Evolutionary conservation across 345 rosid species (phyloP).

Genomic region (Brassica incana): DNA sequence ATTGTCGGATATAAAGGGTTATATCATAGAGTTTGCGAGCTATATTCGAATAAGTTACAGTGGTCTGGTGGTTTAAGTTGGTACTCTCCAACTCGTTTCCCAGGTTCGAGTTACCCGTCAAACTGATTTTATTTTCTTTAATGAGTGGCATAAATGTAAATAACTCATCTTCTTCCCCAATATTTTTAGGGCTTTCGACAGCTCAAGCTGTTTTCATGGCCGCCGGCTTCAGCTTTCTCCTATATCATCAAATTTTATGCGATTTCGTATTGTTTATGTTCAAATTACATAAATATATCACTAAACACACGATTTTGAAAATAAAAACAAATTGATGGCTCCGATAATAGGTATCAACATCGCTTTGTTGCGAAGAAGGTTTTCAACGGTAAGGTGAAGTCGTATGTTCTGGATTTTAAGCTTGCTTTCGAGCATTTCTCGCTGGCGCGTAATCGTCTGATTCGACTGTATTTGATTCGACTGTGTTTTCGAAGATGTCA

Average conservation of each 20-base stretch:
- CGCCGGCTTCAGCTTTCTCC: not conserved
- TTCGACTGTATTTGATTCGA: no score
- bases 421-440: no score
- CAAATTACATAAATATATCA: no score
- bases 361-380: no score
- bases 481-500: not conserved
- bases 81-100: not conserved
- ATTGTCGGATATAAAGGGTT: not conserved
- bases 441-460: no score
- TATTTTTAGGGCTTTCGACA: not conserved
- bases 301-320: not conserved
- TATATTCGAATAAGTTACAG: no score
- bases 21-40: not conserved
- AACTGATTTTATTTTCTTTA: not conserved
- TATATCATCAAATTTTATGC: not conserved
- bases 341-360: no score
- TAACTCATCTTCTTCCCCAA: not conserved
- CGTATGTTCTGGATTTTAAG: no score
- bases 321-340: no score
- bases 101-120: not conserved
- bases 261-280: not conserved
- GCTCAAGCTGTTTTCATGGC: not conserved
- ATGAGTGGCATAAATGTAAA: not conserved
- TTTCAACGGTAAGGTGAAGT: no score
- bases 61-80: not conserved